Percentiles rank a stretch among this genome's conserved stretches.
These are phyloP conservation scores for Capsella bursapastoris DNA, from an alignment of 345 rosid genomes.

Conservation along the genomic window DNA sequence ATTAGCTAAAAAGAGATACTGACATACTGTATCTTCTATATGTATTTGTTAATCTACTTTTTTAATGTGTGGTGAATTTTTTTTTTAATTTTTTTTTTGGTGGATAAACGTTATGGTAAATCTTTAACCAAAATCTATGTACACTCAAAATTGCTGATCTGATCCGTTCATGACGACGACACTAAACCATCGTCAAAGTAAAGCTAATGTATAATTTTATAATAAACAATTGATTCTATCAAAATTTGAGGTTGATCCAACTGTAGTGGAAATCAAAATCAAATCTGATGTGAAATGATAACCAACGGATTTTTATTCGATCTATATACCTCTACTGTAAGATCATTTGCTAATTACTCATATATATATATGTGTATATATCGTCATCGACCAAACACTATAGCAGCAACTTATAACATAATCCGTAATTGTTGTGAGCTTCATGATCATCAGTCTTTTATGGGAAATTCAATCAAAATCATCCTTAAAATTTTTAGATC, in stretches of 20 bases:
- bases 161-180: not conserved
- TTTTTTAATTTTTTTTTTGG: too few relatives aligned
- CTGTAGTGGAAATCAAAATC: not conserved
- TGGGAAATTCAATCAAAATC: not conserved
- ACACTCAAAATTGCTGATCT: too few relatives aligned
- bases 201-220: not conserved
- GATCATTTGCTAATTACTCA: not conserved
- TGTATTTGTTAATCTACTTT: too few relatives aligned
- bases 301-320: slow-evolving; percentile 3
- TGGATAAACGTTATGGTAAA: too few relatives aligned
- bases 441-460: slow-evolving; percentile 10
- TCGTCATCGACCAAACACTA: not conserved
- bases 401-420: not conserved
- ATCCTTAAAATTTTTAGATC: slow-evolving; percentile 1
- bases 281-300: not conserved
- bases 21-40: too few relatives aligned
- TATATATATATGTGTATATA: not conserved
- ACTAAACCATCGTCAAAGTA: not conserved
- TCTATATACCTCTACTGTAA: not conserved
- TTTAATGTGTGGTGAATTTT: too few relatives aligned
- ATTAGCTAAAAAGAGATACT: not conserved
- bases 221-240: not conserved
- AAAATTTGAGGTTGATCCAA: not conserved
- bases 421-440: not conserved
- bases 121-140: too few relatives aligned